Evolutionary conservation across 1,284 basidiomycete genomes (phyloP), one percentile per base, ranked within the genome.

Genomic region (Ustilago bromivora): DNA sequence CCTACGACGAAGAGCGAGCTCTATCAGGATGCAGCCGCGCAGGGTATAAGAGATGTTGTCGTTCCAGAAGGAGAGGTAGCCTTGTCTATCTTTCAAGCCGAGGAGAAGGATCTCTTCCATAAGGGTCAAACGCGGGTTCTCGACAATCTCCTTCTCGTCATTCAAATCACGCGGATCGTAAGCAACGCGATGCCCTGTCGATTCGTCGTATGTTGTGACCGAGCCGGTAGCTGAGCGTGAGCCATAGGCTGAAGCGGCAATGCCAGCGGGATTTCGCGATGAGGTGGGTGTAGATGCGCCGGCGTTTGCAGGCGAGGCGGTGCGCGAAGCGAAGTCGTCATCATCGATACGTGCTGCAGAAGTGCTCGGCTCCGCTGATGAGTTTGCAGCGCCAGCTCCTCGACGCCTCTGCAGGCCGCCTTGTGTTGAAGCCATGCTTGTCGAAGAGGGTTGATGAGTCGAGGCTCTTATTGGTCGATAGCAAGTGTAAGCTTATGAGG

Each of bases 101-200:
- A 99, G 88, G 62, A 99, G 87, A 62, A 99, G 88, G 17, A 99
- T 92, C 88, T 99, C 97, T 88, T 99, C 96, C 93, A 99, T 94
- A 66, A 99, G 90, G 10, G 96, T 99, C 79, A 99, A 88, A 70
- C 90, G 89, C 0, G 96, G 97, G 86, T 93, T 90, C 85, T 91
- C 91, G 41, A 88, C 88, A 66, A 91, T 90, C 86, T 97, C 94
- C 55, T 90, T 88, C 56, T 91, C 91, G 81, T 92, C 89, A 80
- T 92, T 91, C 78, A 98, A 88, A 88, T 99, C 97, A 64, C 95
- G 89, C 0, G 96, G 96, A 88, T 99, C 96, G 85, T 90, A 98
- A 2, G 96, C 96, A 82, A 99, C 91, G 88, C 79, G 72, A 51
- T 84, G 83, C 15, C 81, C 82, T 12, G 59, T 57, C 0, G 66